Percentiles rank a stretch among this genome's conserved stretches.
phyloP scores from a whole-genome alignment of 441 rosid genomes.

The Gossypium schwendimanii region DNA sequence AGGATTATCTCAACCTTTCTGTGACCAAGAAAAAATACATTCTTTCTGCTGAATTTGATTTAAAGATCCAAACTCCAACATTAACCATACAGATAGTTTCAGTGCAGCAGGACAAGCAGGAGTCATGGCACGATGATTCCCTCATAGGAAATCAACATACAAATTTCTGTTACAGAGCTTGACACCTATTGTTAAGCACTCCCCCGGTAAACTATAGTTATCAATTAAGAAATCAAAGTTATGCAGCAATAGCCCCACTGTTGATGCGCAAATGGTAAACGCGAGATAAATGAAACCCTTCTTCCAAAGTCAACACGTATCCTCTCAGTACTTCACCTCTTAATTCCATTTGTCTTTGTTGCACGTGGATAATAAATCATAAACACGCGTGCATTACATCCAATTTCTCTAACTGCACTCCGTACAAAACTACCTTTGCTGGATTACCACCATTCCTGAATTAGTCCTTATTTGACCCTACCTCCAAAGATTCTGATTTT shows the following conservation, averaged over 20 bases:
- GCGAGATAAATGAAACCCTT: background rate
- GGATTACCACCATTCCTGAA: background rate
- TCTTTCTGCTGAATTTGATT: background rate
- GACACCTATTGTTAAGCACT: background rate
- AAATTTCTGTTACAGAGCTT: background rate
- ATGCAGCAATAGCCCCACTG: background rate
- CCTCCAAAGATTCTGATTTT: background rate
- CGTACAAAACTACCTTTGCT: background rate
- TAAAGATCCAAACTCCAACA: background rate
- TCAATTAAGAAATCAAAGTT: background rate
- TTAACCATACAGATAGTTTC: background rate
- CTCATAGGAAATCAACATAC: background rate
- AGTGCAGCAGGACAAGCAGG: background rate
- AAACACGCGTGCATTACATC: background rate
- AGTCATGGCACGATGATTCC: background rate
- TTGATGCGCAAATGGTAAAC: background rate
- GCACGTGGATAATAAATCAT: background rate
- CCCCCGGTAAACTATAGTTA: background rate
- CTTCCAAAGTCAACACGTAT: background rate
- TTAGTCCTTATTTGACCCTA: background rate
- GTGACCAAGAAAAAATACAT: background rate
- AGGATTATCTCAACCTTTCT: background rate
- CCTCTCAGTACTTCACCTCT: background rate
- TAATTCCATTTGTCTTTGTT: background rate
- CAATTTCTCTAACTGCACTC: background rate